Base-by-base conservation (phyloP, 768 basidiomycete genomes). In the Pilatotrama ljubarskyi region DNA sequence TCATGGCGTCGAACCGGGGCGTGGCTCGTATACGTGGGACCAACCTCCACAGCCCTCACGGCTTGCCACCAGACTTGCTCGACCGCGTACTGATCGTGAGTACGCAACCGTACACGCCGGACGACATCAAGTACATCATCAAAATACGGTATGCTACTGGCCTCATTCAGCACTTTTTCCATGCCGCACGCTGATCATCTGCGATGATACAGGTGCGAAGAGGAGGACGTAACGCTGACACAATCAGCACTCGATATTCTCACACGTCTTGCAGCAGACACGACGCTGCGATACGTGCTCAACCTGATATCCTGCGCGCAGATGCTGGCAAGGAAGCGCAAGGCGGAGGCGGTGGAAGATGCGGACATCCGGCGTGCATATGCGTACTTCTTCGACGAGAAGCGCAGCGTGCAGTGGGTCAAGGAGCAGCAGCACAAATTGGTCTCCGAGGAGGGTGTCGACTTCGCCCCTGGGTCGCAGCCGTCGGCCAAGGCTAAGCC, bases 1-100 rank as follows among this genome's bases (percentile, higher is more conserved):
- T 99, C 68, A 98, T 99, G 96, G 96, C 96, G 1, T 93, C 92
- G 46, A 99, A 99, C 72, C 83, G 96, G 15, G 96, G 96, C 5
- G 94, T 94, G 84, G 86, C 95, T 5, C 83, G 91, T 51, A 97
- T 99, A 74, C 84, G 96, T 62, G 96, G 96, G 36, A 98, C 96
- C 22, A 95, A 92, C 69, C 93, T 95, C 77, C 87, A 88, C 66
- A 90, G 89, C 64, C 96, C 96, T 1, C 96, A 99, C 70, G 96
- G 96, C 26, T 84, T 99, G 8, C 96, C 96, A 0, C 87, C 92
- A 32, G 96, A 98, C 74, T 80, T 98, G 35, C 84, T 99, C 54
- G 96, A 99, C 76, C 86, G 96, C 37, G 92, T 98, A 44, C 78
- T 98, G 64, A 99, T 99, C 68, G 95, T 99, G 75, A 91, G 88